Base-by-base conservation (phyloP, 768 basidiomycete species). In the Rhizopogon vinicolor region DNA sequence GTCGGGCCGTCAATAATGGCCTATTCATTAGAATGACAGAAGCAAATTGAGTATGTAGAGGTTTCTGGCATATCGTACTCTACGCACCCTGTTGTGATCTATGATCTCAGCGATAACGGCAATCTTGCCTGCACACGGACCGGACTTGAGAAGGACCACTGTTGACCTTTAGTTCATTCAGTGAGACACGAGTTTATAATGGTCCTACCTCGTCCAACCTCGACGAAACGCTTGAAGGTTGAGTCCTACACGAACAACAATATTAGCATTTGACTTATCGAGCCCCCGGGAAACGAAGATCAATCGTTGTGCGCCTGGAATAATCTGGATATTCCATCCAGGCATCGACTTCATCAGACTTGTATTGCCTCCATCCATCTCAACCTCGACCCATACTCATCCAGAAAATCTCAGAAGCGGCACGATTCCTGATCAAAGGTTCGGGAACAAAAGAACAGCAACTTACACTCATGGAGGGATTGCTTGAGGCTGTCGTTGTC, bases 51-150 rank as follows among this genome's bases (percentile, higher is more conserved):
- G 14, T 1, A 42, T 7, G 48, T 5, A n/a, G 1, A 35, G 19
- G 8, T 18, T 48, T 33, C 46, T 35, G 2, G 40, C 2, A 43
- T 12, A 41, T 45, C 5, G 41, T 35, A 22, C 22, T 10, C 19
- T 46, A 72, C 89, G 58, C 70, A 97, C 96, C 71, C 95, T 86
- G 81, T 94, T 96, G 82, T 98, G 96, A 84, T 98, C 97, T 61
- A 98, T 95, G 74, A 98, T 95, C 75, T 98, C 94, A 50, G 85
- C 87, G 72, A 99, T 95, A 60, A 93, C 89, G 54, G 97, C 97
- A 65, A 97, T 91, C 73, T 87, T 89, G 63, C 94, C 94, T 44
- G 84, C 78, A 56, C 76, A 83, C 55, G 92, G 91, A 54, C 96
- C 96, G 56, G 86, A 73, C 72, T 89, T 91, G 78, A 98, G 82